Evolutionary conservation across 2,329 filamentous ascomycete species (phyloP), one percentile per base, ranked within the genome.

Genomic region (Xylariomycetidae sp.): DNA sequence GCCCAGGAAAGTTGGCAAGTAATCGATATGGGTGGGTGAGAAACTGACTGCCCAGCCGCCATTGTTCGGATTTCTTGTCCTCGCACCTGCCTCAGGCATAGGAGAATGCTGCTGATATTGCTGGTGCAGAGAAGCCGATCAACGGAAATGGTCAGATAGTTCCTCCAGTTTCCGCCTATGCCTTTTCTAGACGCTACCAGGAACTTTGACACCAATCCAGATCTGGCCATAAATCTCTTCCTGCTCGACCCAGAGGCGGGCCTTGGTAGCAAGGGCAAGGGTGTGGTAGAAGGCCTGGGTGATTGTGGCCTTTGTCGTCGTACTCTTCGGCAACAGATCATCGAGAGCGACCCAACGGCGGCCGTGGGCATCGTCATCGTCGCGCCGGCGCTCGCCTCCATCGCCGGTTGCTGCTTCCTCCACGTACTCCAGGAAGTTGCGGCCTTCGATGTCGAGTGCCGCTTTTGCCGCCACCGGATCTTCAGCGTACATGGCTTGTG

Each of bases 261-360:
- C 70, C 58, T 79, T 85, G 2, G 77, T 86, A 5, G 76, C 79
- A 26, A 92, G 68, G 9, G 72, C 68, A 10, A 93, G 70, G 2
- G 85, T 68, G 54, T 92, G 84, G 60, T 83, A 76, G 52, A 86
- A 82, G 0, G 79, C 85, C 54, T 88, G 83, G 2, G 83, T 79
- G 7, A 82, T 84, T 10, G 86, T 77, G 19, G 74, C 63, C 22
- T 65, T 70, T 19, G 73, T 76, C 25, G 64, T 61, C 29, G 65
- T 59, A 8, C 52, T 51, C 0, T 76, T 71, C n/a, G 74, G 67
- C 27, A 92, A 74, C 8, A 95, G 60, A 30, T 76, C 64, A 28
- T 81, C 75, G 50, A 95, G 93, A 0, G 70, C 62, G 25, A 92
- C 64, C 59, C 68, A 76, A 12, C 51, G 57, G 9, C 59, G 55